Percentiles rank a stretch among this genome's conserved stretches.
These are phyloP conservation scores for Xylaria sp. DNA, from an alignment of 2,329 filamentous ascomycete species.

Conservation along the genomic window DNA sequence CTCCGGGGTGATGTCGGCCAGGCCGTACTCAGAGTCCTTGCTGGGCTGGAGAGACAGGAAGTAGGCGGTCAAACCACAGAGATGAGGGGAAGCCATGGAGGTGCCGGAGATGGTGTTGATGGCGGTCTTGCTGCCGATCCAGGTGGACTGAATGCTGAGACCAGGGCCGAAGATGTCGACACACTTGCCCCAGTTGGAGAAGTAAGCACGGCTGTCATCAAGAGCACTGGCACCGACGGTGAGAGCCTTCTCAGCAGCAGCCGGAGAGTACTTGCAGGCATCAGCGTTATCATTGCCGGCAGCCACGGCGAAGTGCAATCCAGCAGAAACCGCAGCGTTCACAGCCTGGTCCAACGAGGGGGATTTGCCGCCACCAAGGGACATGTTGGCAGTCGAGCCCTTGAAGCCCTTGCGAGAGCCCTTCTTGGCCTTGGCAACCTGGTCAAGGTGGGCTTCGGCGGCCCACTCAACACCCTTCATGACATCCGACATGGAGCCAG, in stretches of 20 bases:
- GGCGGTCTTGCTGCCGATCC: slow-evolving; percentile 95
- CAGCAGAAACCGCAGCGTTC: slow-evolving; percentile 87
- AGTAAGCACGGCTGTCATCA: slow-evolving; percentile 95
- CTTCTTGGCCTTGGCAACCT: slow-evolving; percentile 77
- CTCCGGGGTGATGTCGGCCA: slow-evolving; percentile 86
- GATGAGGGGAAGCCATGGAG: slow-evolving; percentile 98
- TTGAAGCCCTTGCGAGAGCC: slow-evolving; percentile 97
- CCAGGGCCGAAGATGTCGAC: slow-evolving; percentile 99
- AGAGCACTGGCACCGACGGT: slow-evolving; percentile 96
- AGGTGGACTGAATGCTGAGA: slow-evolving; percentile 95
- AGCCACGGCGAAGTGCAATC: slow-evolving; percentile 96
- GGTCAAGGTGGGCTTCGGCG: slow-evolving; percentile 75
- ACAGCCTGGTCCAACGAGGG: slow-evolving; percentile 87
- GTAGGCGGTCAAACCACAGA: slow-evolving; percentile 95
- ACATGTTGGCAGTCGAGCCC: slow-evolving; percentile 99
- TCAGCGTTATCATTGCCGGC: slow-evolving; percentile 99
- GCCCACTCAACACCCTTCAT: slow-evolving; percentile 98
- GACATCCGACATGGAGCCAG: slow-evolving; percentile 97
- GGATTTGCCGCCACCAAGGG: slow-evolving; percentile 96
- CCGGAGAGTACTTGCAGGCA: slow-evolving; percentile 98
- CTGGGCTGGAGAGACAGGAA: slow-evolving; percentile 94
- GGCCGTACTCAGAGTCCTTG: slow-evolving; percentile 86
- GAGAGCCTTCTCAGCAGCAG: slow-evolving; percentile 86
- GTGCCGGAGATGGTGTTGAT: slow-evolving; percentile 99
- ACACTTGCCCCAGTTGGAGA: slow-evolving; percentile 99